Percentiles rank a stretch among this genome's conserved stretches.
Evolutionary conservation across 495 filamentous ascomycete species (phyloP).

Genomic region (Hypomontagnella monticulosa): DNA sequence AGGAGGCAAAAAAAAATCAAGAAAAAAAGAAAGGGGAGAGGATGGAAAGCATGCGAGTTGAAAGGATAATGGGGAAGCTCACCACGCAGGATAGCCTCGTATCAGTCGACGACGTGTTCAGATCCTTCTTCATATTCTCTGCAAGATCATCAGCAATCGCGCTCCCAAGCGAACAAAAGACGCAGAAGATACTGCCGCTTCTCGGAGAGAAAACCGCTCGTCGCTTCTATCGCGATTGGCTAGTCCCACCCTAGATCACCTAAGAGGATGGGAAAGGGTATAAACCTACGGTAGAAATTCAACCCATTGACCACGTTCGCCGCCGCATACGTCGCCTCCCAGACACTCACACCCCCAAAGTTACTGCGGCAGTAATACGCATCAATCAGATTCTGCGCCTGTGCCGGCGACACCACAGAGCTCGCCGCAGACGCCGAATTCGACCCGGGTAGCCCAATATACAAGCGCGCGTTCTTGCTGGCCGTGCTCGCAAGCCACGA

Average conservation of each 20-base stretch:
- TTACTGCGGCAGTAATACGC: slow-evolving; percentile 58
- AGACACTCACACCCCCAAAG: slow-evolving; percentile 79
- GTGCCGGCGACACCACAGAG: slow-evolving; percentile 49
- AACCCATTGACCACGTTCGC: slow-evolving; percentile 57
- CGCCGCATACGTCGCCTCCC: slow-evolving; percentile 69
- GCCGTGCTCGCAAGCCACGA: slow-evolving; percentile 37
- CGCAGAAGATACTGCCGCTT: no score
- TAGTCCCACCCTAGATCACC: no score
- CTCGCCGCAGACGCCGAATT: slow-evolving; percentile 52
- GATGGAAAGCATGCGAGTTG: not conserved
- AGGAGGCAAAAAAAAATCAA: not conserved
- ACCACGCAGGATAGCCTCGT: slow-evolving; percentile 27
- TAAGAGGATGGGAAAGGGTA: no score
- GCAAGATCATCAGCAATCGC: no score
- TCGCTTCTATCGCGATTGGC: no score
- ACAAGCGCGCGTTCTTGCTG: slow-evolving; percentile 55
- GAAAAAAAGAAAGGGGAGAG: not conserved
- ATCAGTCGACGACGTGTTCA: slow-evolving; percentile 36
- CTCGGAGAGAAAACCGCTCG: no score
- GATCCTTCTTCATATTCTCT: slow-evolving; percentile 48
- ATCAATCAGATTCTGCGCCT: slow-evolving; percentile 60
- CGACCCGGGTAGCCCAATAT: slow-evolving; percentile 49
- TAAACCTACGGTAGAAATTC: slow-evolving; percentile 53
- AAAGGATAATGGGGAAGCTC: not conserved
- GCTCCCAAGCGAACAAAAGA: no score